A percentile compares a stretch with the other conserved stretches of the same genome.
phyloP scores from a whole-genome alignment of 371 early-diverging fungal genomes.

The Lichtheimia corymbifera region DNA sequence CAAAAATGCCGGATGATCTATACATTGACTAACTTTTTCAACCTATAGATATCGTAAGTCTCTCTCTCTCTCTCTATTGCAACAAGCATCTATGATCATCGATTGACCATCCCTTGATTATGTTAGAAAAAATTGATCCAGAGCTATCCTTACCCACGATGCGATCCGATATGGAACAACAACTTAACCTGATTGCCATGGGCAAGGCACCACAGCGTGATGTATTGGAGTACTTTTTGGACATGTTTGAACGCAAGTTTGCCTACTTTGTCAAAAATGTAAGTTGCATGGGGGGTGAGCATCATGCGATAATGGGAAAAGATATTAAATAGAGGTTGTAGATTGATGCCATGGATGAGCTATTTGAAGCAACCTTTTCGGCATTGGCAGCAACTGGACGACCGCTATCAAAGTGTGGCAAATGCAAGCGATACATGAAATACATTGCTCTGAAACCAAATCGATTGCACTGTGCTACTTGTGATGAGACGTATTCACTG shows the following conservation, averaged over 20 bases:
- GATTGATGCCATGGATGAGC: constrained; percentile 54
- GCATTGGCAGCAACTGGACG: constrained; percentile 51
- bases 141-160: constrained; percentile 56
- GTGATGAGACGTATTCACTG: constrained; percentile 57
- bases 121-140: constrained; percentile 53
- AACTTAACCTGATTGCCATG: constrained; percentile 46
- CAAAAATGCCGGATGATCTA: not conserved
- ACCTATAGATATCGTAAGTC: constrained; percentile 34
- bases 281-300: not conserved
- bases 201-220: constrained; percentile 43
- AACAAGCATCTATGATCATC: not conserved
- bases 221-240: constrained; percentile 43
- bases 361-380: constrained; percentile 59
- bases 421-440: constrained; percentile 57
- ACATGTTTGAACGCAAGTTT: constrained; percentile 51
- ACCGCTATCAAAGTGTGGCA: constrained; percentile 56
- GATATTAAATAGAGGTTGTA: constrained; percentile 8
- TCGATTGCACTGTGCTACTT: constrained; percentile 52
- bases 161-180: constrained; percentile 57
- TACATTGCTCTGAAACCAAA: constrained; percentile 51
- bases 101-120: not conserved
- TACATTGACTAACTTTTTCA: not conserved
- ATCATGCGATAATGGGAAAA: not conserved
- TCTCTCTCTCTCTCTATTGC: not conserved
- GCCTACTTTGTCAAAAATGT: constrained; percentile 49